Evolutionary conservation across 2,329 filamentous ascomycete species (phyloP).

Genomic region (Phymatotrichopsis omnivora): DNA sequence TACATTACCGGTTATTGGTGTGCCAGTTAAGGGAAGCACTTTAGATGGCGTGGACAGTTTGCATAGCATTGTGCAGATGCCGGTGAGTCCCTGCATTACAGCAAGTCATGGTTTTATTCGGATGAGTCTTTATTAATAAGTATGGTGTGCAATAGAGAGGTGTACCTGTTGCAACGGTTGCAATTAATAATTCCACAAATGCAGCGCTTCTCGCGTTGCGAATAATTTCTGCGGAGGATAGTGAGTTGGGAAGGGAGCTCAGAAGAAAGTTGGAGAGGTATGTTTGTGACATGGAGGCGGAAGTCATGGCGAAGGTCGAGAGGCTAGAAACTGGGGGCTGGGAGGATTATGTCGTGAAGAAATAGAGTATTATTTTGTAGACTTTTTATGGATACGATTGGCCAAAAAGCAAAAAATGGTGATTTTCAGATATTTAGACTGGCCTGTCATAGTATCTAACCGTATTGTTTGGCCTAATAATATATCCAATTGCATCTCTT

Average conservation of each 20-base stretch:
- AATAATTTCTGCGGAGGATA: slow-evolving; percentile 48
- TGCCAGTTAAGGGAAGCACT: slow-evolving; percentile 64
- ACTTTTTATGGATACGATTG: no score
- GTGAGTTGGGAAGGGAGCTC: slow-evolving; percentile 37
- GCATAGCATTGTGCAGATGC: slow-evolving; percentile 69
- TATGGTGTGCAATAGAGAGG: slow-evolving; percentile 42
- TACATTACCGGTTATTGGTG: slow-evolving; percentile 62
- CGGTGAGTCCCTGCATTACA: slow-evolving; percentile 46
- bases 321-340: slow-evolving; percentile 48
- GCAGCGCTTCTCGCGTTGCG: slow-evolving; percentile 61
- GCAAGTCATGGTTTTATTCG: slow-evolving; percentile 2
- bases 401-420: no score
- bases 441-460: no score
- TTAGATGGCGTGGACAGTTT: slow-evolving; percentile 63
- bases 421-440: no score
- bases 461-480: no score
- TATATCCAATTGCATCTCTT: no score
- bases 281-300: slow-evolving; percentile 50
- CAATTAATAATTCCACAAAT: slow-evolving; percentile 71
- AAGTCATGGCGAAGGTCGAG: slow-evolving; percentile 54
- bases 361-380: slow-evolving; percentile 19
- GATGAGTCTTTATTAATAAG: not conserved
- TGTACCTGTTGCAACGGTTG: slow-evolving; percentile 63
- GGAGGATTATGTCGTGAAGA: slow-evolving; percentile 42
- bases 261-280: slow-evolving; percentile 50